Percentiles rank a stretch among this genome's conserved stretches.
Conservation (phyloP, 2,329 filamentous ascomycete species). For the Alternaria sp. region DNA sequence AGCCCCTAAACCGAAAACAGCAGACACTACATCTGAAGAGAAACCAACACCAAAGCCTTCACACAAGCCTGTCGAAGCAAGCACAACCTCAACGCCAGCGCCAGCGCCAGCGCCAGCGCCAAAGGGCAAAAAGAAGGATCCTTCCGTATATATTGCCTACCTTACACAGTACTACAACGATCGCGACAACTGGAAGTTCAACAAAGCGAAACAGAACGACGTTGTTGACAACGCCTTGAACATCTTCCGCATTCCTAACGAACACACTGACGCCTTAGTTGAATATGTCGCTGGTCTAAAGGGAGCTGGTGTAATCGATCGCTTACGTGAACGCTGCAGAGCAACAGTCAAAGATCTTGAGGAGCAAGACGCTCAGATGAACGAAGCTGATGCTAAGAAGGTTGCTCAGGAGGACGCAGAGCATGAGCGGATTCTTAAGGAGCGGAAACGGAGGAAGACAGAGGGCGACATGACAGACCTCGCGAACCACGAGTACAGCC, state of each 20-base stretch:
- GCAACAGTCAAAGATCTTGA: constrained; percentile 66
- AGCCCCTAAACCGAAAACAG: background rate
- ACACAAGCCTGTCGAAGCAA: background rate
- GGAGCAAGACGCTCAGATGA: constrained; percentile 46
- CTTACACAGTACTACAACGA: constrained; percentile 77
- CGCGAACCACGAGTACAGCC: constrained; percentile 33
- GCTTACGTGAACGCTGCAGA: constrained; percentile 72
- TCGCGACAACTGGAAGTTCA: constrained; percentile 87
- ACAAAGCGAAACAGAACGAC: constrained; percentile 89
- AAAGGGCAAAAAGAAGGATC: constrained; percentile 55
- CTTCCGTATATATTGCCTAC: constrained; percentile 76
- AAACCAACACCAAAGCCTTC: constrained; percentile 1
- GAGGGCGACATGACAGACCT: constrained; percentile 43
- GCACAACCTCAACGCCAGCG: background rate
- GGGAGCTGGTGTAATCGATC: constrained; percentile 72
- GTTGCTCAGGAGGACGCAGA: constrained; percentile 50
- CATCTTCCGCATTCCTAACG: constrained; percentile 72
- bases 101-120: background rate
- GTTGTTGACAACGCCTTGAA: constrained; percentile 85
- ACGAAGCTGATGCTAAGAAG: constrained; percentile 46
- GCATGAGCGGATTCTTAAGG: constrained; percentile 43
- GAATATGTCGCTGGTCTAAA: constrained; percentile 83
- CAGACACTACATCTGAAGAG: constrained; percentile 5
- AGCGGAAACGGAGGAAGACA: constrained; percentile 41
- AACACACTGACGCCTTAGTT: constrained; percentile 74